phyloP scores from a whole-genome alignment of 2,329 filamentous ascomycete genomes.

The Aspergillus awamori region DNA sequence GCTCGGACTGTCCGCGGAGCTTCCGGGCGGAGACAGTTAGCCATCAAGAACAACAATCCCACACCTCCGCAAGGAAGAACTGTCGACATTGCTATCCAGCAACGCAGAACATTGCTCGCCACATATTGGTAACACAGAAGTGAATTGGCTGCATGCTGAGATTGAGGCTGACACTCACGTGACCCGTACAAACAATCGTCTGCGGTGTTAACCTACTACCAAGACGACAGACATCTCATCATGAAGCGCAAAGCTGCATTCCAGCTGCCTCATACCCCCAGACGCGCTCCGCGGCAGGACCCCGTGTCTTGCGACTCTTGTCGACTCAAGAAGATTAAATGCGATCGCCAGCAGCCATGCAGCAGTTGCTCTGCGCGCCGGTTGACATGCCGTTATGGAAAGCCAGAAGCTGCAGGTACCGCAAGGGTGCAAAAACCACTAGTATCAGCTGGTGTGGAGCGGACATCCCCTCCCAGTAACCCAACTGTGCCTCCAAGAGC shows the following conservation, averaged over 20 bases:
- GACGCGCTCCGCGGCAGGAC: constrained; percentile 34
- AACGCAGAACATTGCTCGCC: no score
- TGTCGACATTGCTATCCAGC: no score
- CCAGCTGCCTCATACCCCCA: constrained; percentile 10
- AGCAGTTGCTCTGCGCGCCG: constrained; percentile 47
- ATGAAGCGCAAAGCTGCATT: constrained; percentile 29
- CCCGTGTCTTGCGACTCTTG: constrained; percentile 47
- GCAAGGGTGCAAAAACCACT: neutral
- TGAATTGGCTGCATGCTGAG: no score
- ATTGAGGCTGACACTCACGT: no score
- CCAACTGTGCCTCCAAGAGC: neutral
- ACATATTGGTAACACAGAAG: no score
- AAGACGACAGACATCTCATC: neutral
- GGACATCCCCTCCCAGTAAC: neutral
- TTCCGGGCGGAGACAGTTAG: constrained; percentile 16
- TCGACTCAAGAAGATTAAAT: constrained; percentile 54
- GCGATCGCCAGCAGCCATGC: constrained; percentile 56
- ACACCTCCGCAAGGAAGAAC: no score
- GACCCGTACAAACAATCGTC: no score
- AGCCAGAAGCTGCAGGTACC: neutral
- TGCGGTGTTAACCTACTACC: no score
- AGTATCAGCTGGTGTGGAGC: neutral
- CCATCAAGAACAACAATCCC: neutral
- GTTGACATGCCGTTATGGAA: constrained; percentile 31
- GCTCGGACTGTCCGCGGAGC: constrained; percentile 30